phyloP scores from a whole-genome alignment of 2,329 filamentous ascomycete species.

The Teratosphaeriaceae sp. region DNA sequence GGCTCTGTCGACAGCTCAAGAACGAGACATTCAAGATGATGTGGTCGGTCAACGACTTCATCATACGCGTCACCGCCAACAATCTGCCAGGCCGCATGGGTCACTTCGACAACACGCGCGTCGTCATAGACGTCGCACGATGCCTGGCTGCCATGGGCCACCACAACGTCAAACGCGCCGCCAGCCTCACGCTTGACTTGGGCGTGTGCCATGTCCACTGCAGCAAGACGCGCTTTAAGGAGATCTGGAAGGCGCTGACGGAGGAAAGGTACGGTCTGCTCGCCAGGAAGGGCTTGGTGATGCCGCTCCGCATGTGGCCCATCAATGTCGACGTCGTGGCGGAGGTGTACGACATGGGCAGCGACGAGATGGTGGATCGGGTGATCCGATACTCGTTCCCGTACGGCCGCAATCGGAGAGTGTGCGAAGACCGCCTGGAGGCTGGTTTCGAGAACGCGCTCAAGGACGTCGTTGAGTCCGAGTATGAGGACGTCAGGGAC shows the following conservation, averaged over 20 bases:
- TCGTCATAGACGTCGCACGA: background rate
- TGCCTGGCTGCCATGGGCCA: background rate
- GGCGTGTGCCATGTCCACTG: background rate
- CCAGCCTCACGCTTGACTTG: background rate
- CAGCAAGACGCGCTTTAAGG: background rate
- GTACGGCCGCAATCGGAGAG: background rate
- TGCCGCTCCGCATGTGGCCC: background rate
- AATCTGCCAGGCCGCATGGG: no score
- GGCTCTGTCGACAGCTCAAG: background rate
- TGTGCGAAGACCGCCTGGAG: no score
- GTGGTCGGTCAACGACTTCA: constrained; percentile 3
- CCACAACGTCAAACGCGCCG: background rate
- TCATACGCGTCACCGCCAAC: no score
- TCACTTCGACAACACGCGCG: background rate
- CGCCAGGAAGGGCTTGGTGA: background rate
- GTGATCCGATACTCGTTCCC: background rate
- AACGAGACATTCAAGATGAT: background rate
- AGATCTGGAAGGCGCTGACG: background rate
- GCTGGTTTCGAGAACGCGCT: no score
- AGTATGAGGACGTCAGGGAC: no score
- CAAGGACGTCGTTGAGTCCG: no score
- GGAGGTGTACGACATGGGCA: no score
- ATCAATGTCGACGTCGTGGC: no score
- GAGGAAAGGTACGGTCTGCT: background rate
- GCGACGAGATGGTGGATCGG: no score